Conservation (phyloP, 306 rosid genomes). For the Vigna nakashimae region DNA sequence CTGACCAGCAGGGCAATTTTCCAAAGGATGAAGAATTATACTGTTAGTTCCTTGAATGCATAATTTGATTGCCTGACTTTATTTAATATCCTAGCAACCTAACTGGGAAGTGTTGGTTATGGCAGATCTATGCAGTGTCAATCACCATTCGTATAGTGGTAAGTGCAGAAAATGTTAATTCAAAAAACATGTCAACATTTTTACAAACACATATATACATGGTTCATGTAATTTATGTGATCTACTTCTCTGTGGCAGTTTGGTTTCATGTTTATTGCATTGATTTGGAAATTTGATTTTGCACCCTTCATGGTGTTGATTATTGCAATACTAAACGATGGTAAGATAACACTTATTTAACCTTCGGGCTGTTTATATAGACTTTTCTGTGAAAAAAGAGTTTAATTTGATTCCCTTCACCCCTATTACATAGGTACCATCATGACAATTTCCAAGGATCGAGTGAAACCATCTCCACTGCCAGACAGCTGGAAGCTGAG, state of each 20-base stretch:
- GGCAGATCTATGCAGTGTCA: conserved; percentile 97
- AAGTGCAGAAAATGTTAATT: conserved; percentile 44
- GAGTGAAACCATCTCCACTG: conserved; percentile 94
- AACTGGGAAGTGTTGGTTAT: conserved; percentile 39
- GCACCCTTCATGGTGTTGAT: conserved; percentile 99
- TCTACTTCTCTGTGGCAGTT: conserved; percentile 64
- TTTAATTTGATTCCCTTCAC: conserved; percentile 38
- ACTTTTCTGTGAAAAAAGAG: conserved; percentile 10
- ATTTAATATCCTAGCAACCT: conserved; percentile 27
- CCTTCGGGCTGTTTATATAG: conserved; percentile 29
- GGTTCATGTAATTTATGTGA: conserved; percentile 35
- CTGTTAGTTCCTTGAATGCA: conserved; percentile 62
- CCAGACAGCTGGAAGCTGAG: conserved; percentile 97
- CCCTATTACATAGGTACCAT: conserved; percentile 72
- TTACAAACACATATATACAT: neutral
- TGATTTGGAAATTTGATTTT: conserved; percentile 96
- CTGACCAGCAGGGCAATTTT: conserved; percentile 98
- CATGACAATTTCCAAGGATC: conserved; percentile 97
- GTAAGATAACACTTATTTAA: conserved; percentile 53
- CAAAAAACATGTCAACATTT: conserved; percentile 16
- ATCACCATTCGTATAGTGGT: conserved; percentile 99
- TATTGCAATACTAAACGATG: conserved; percentile 93
- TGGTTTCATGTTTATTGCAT: conserved; percentile 93
- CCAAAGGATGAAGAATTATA: conserved; percentile 98
- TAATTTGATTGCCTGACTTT: conserved; percentile 24